A percentile compares a stretch with the other conserved stretches of the same genome.
phyloP scores from a whole-genome alignment of 2,329 filamentous ascomycete species.

The Talaromyces sp. region DNA sequence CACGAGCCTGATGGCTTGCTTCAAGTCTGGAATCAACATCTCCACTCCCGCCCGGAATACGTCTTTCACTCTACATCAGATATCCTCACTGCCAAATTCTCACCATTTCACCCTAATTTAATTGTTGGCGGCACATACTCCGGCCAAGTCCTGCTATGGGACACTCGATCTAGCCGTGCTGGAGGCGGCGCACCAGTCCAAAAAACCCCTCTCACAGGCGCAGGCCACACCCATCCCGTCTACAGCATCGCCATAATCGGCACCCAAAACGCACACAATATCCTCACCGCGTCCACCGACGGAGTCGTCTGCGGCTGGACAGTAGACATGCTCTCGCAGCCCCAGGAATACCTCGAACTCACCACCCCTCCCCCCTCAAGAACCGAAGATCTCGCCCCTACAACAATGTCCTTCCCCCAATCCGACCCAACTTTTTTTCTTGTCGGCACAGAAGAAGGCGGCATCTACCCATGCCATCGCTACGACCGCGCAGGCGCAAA shows the following conservation, averaged over 20 bases:
- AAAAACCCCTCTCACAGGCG: constrained; percentile 91
- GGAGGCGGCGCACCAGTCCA: constrained; percentile 70
- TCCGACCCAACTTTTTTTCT: constrained; percentile 97
- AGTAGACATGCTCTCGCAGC: constrained; percentile 95
- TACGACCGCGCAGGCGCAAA: constrained; percentile 98
- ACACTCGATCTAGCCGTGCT: constrained; percentile 81
- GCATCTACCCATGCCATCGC: constrained; percentile 92
- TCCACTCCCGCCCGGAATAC: constrained; percentile 92
- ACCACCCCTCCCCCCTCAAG: constrained; percentile 80
- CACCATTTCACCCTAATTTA: constrained; percentile 95
- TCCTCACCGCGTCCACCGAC: constrained; percentile 94
- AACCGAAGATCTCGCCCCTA: constrained; percentile 92
- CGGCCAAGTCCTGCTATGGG: constrained; percentile 94
- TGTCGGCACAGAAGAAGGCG: constrained; percentile 92
- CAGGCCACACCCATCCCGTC: constrained; percentile 92
- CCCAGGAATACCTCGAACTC: constrained; percentile 88
- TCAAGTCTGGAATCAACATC: constrained; percentile 94
- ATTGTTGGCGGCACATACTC: constrained; percentile 96
- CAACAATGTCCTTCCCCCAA: constrained; percentile 89
- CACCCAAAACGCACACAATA: constrained; percentile 98
- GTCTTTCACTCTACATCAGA: constrained; percentile 95
- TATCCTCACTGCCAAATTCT: constrained; percentile 92
- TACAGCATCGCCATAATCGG: constrained; percentile 95
- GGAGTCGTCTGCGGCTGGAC: constrained; percentile 97
- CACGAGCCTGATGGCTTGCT: constrained; percentile 91